Percentiles rank a stretch among this genome's conserved stretches.
These are phyloP conservation scores for Arachis hypogaea DNA, from an alignment of 306 rosid species.

Conservation along the genomic window DNA sequence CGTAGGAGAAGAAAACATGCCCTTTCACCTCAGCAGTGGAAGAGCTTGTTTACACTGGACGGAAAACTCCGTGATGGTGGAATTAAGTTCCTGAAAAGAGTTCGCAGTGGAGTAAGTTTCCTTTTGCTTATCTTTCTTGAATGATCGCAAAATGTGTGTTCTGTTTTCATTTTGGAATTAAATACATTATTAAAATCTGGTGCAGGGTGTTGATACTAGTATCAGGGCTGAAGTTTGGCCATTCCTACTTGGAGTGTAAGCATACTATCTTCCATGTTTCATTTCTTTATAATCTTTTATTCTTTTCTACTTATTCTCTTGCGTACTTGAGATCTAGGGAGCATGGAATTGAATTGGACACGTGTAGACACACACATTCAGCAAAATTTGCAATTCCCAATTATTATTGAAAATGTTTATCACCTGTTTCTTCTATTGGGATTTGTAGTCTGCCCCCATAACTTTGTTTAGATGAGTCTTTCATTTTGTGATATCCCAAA, in stretches of 20 bases:
- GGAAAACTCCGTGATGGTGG: conserved; percentile 92
- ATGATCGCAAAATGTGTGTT: conserved; percentile 1
- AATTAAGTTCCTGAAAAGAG: conserved; percentile 84
- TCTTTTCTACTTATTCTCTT: conserved; percentile 15
- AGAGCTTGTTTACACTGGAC: conserved; percentile 70
- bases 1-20: conserved; percentile 89
- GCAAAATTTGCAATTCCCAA: conserved; percentile 22
- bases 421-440: conserved; percentile 15
- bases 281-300: conserved; percentile 15
- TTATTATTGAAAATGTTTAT: conserved; percentile 10
- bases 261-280: conserved; percentile 34
- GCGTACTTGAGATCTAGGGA: conserved; percentile 29
- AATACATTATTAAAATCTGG: conserved; percentile 37
- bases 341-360: conserved; percentile 13
- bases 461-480: conserved; percentile 24
- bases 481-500: conserved; percentile 3
- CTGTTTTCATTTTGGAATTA: conserved; percentile 32
- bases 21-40: conserved; percentile 86
- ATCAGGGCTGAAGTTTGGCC: conserved; percentile 98
- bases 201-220: conserved; percentile 94
- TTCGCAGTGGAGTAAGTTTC: conserved; percentile 96
- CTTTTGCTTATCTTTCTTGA: conserved; percentile 38
- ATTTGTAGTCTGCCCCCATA: conserved; percentile 10
- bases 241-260: conserved; percentile 99
- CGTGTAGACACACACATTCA: conserved; percentile 4